A percentile compares a stretch with the other conserved stretches of the same genome.
Conservation (phyloP, 371 early-diverging fungal species). For the Syncephalastrum sp. region DNA sequence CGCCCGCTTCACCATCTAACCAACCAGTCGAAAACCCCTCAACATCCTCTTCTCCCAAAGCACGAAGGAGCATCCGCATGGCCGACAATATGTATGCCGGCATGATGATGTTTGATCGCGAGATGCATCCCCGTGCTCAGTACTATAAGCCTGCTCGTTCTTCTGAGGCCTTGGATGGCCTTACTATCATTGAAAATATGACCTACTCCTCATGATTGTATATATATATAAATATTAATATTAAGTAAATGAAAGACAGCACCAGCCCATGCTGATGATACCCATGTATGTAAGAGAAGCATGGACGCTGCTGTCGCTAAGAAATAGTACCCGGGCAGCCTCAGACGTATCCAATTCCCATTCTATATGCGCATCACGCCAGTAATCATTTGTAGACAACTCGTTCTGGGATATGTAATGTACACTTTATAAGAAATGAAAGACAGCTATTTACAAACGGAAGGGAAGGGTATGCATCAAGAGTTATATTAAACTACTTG, state of each 20-base stretch:
- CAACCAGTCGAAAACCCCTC: neutral
- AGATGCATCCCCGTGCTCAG: slow-evolving; percentile 21
- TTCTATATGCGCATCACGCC: too few relatives aligned
- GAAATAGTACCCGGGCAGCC: too few relatives aligned
- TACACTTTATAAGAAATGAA: too few relatives aligned
- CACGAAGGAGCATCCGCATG: slow-evolving; percentile 19
- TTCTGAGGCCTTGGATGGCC: slow-evolving; percentile 11
- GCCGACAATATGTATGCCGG: slow-evolving; percentile 25
- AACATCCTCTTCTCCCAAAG: neutral
- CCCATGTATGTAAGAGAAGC: too few relatives aligned
- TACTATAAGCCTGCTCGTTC: slow-evolving; percentile 19
- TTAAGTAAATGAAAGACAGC: too few relatives aligned
- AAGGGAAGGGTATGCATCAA: too few relatives aligned
- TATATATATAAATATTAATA: neutral
- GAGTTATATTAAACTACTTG: neutral
- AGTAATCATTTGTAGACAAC: too few relatives aligned
- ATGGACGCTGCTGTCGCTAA: too few relatives aligned
- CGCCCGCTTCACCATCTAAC: neutral
- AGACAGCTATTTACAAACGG: too few relatives aligned
- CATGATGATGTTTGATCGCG: slow-evolving; percentile 28
- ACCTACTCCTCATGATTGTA: neutral
- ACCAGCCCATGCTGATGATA: too few relatives aligned
- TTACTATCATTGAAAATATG: slow-evolving; percentile 17
- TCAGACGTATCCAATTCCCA: too few relatives aligned
- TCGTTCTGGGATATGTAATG: too few relatives aligned